phyloP scores from a whole-genome alignment of 768 basidiomycete species.

The Nidularia sp. region DNA sequence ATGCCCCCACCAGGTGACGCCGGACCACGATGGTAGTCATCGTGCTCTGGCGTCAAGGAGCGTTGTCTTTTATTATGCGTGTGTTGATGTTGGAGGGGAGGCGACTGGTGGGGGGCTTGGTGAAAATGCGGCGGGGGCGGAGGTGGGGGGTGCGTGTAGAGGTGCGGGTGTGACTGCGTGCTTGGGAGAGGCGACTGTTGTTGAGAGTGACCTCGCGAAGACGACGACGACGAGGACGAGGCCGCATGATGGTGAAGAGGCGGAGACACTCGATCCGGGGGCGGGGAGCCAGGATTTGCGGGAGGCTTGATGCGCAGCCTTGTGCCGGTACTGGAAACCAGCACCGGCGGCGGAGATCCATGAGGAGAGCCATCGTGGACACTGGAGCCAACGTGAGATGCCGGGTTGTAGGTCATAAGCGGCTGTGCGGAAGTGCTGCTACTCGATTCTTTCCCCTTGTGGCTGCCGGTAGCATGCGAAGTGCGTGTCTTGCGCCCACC shows the following conservation, averaged over 20 bases:
- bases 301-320: slow-evolving; percentile 45
- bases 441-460: slow-evolving; percentile 33
- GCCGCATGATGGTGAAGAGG: slow-evolving; percentile 14
- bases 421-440: background rate
- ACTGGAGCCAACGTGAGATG: background rate
- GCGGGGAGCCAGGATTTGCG: slow-evolving; percentile 6
- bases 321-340: slow-evolving; percentile 45
- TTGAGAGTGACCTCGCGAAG: slow-evolving; percentile 1
- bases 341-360: slow-evolving; percentile 23
- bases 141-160: slow-evolving; percentile 8
- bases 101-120: slow-evolving; percentile 1
- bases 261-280: slow-evolving; percentile 12
- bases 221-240: slow-evolving; percentile 6
- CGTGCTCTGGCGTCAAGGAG: slow-evolving; percentile 1
- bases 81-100: background rate
- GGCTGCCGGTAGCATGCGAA: slow-evolving; percentile 12
- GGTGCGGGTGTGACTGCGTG: slow-evolving; percentile 1
- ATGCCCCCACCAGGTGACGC: background rate
- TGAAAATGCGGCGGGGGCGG: slow-evolving; percentile 2
- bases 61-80: background rate
- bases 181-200: slow-evolving; percentile 6
- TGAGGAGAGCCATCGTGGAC: slow-evolving; percentile 11
- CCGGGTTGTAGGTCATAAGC: slow-evolving; percentile 2
- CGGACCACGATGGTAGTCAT: background rate
- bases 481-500: slow-evolving; percentile 9